Evolutionary conservation across 345 rosid species (phyloP), one percentile per base, ranked within the genome.

Genomic region (Bruguiera parviflora): DNA sequence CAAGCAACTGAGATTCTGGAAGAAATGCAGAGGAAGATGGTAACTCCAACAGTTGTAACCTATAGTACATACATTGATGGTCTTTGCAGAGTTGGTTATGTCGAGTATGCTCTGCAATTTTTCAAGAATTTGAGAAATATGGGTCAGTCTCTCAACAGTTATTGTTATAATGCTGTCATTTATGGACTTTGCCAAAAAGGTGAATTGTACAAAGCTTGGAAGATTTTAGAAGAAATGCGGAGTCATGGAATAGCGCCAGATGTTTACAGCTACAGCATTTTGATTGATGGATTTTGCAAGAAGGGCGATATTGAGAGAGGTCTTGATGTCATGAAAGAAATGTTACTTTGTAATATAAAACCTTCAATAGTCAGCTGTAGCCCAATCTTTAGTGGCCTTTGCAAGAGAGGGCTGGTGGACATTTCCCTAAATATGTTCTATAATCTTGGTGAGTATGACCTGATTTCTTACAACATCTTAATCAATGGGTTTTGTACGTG

Each of bases 121-220:
- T 31, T 87, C 37, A 52, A 27, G 68, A 25, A 62, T 72, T 69
- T 77, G 71, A 78, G 67, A 68, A 53, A 9, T 32, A 60, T 8
- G 49, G 76, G 70, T 68, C 52, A 61, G 33, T 66, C 78, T 68
- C 52, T 83, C 33, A 82, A 82, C 78, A 63, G 66, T 60, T 80
- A 78, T 65, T 83, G 86, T 68, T 85, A 78, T 70, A 87, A 87
- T 80, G 84, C 84, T 20, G 63, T 87, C 65, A 83, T 87, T 60
- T 75, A 75, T 63, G 84, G 88, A 33, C 73, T 83, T 77, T 83
- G 88, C 77, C 86, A 33, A 46, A 80, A 71, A 57, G 80, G 85
- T 64, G 77, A 84, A 67, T 47, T 62, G 29, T 46, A 63, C 53
- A 66, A 71, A 63, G 92, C 83, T 57, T 27, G 68, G 69, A 68